Conservation (phyloP, 2,329 filamentous ascomycete species). For the Celoporthe dispersa region DNA sequence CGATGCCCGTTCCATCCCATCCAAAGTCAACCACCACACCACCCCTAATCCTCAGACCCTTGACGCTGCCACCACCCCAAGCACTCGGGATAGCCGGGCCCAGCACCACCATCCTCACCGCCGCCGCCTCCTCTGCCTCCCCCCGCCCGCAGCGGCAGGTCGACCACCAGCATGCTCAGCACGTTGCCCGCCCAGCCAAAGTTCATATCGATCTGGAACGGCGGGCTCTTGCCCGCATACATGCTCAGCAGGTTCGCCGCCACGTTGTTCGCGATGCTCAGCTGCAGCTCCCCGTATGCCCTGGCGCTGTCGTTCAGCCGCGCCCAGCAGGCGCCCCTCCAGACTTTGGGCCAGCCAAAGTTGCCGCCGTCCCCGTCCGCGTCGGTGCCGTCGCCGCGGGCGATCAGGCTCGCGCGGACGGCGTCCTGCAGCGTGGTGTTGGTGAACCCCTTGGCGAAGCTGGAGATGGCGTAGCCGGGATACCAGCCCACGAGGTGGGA, state of each 20-base stretch:
- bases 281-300: conserved; percentile 53
- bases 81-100: conserved; percentile 51
- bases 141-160: conserved; percentile 43
- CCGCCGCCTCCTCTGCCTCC: conserved; percentile 26
- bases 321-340: conserved; percentile 61
- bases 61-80: conserved; percentile 51
- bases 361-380: conserved; percentile 38
- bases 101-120: conserved; percentile 44
- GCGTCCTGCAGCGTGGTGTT: conserved; percentile 49
- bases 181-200: conserved; percentile 56
- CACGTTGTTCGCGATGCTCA: conserved; percentile 54
- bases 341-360: conserved; percentile 62
- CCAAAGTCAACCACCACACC: conserved; percentile 48
- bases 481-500: conserved; percentile 62
- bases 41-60: conserved; percentile 49
- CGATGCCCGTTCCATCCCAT: conserved; percentile 46
- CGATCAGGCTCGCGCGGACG: conserved; percentile 48
- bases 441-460: conserved; percentile 45
- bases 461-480: conserved; percentile 55
- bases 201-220: conserved; percentile 65
- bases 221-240: conserved; percentile 49
- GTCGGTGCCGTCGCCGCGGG: conserved; percentile 23
- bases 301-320: conserved; percentile 54
- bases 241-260: conserved; percentile 55
- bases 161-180: conserved; percentile 56